These are phyloP conservation scores for Coelastrella sp. DNA, from an alignment of 139 green algal genomes.

Conservation along the genomic window DNA sequence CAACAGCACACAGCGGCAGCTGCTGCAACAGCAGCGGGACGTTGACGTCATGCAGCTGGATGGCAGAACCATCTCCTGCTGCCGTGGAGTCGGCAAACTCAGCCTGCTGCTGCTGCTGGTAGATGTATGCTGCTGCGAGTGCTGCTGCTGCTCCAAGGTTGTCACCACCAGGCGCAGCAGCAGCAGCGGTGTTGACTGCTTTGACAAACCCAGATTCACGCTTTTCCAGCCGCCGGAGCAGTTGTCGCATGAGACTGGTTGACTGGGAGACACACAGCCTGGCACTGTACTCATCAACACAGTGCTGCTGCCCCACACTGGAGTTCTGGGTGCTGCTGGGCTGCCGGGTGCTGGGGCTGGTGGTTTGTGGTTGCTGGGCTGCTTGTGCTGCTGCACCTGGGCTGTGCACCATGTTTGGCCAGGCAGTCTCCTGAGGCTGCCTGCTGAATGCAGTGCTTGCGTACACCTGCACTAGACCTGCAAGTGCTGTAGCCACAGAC, in stretches of 20 bases:
- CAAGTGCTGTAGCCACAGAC: not conserved
- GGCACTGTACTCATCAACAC: not conserved
- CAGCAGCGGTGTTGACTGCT: not conserved
- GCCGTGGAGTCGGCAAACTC: not conserved
- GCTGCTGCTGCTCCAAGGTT: not conserved
- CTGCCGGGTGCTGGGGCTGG: not conserved
- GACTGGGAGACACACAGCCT: not conserved
- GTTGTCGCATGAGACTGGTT: not conserved
- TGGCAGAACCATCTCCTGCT: not conserved
- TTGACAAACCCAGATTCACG: not conserved
- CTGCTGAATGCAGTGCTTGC: conserved; percentile 31
- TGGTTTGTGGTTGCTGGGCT: not conserved
- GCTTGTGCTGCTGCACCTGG: not conserved
- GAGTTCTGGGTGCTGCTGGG: not conserved
- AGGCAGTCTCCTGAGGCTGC: not conserved
- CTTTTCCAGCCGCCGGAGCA: conserved; percentile 22
- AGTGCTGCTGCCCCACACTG: too few relatives aligned
- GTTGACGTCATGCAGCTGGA: not conserved
- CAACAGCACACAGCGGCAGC: conserved; percentile 17
- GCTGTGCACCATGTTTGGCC: not conserved
- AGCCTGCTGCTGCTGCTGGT: conserved; percentile 22
- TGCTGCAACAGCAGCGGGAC: conserved; percentile 12
- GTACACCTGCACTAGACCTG: conserved; percentile 10
- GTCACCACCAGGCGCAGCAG: not conserved
- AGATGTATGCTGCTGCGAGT: not conserved